Evolutionary conservation across 208 protist species (phyloP), one percentile per base, ranked within the genome.

Genomic region (Crithidia acanthocephali): DNA sequence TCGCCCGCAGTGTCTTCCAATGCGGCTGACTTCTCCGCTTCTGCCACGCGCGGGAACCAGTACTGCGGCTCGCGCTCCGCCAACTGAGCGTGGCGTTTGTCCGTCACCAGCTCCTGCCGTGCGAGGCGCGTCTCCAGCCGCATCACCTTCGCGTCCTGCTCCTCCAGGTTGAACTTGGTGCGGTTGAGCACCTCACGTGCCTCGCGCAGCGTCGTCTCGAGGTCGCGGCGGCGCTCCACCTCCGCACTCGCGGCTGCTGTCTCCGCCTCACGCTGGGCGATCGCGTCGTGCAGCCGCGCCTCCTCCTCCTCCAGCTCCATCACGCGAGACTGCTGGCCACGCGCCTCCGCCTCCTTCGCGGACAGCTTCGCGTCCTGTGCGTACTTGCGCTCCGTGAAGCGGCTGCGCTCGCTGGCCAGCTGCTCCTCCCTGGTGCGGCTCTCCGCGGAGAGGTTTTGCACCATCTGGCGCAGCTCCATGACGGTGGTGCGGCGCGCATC

Each of bases 1-100:
- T 95, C 90, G 18, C 87, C 86, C 0, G 83, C 87, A 6, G 79
- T 93, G 6, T 90, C 87, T n/a, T 91, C 87, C 23, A 92, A 61
- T 18, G 79, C 68, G 10, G 40, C 57, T 4, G 63, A 59, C 40
- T 70, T 77, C 23, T 86, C 74, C n/a, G 59, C 74, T 22, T 75
- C 84, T 11, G 75, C 80, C 18, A 91, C 74, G 5, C 84, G 84
- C 18, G 86, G 80, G 13, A 95, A 66, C 76, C 65, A 79, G 55
- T 79, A 74, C 22, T 83, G 57, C 40, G 84, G 80, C 60, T 91
- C 74, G 32, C 74, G 76, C 50, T 88, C 83, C 8, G 64, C 83
- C n/a, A 93, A 9, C 45, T 68, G 59, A 6, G 73, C 73, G 70
- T 95, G 91, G 5, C 91, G 86, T 72, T 92, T 90, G 58, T 92